A percentile compares a stretch with the other conserved stretches of the same genome.
phyloP scores from a whole-genome alignment of 2,329 filamentous ascomycete species.

The Teratosphaeriaceae sp. region DNA sequence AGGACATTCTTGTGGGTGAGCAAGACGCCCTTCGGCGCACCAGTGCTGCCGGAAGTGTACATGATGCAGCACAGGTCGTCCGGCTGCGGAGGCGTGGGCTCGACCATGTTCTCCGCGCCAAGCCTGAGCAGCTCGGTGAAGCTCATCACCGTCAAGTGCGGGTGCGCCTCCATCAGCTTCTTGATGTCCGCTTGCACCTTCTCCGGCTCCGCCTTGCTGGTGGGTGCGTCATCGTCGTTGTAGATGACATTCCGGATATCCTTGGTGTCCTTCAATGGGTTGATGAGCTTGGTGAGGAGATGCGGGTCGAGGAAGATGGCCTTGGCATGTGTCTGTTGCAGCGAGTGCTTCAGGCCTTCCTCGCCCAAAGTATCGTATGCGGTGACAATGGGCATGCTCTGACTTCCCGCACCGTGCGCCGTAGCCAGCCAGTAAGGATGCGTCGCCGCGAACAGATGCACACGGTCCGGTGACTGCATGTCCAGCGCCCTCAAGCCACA shows the following conservation, averaged over 20 bases:
- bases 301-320: constrained; percentile 85
- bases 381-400: constrained; percentile 87
- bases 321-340: constrained; percentile 71
- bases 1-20: constrained; percentile 75
- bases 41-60: constrained; percentile 84
- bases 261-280: constrained; percentile 49
- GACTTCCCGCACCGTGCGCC: constrained; percentile 62
- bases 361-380: constrained; percentile 90
- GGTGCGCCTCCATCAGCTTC: constrained; percentile 47
- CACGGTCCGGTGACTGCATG: constrained; percentile 56
- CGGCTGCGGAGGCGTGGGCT: constrained; percentile 63
- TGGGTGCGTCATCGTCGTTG: constrained; percentile 43
- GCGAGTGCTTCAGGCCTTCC: constrained; percentile 76
- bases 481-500: constrained; percentile 70
- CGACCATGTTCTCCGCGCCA: constrained; percentile 59
- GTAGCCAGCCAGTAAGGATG: constrained; percentile 77
- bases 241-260: constrained; percentile 53
- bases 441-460: constrained; percentile 82
- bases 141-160: constrained; percentile 47
- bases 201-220: constrained; percentile 28
- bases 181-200: constrained; percentile 48
- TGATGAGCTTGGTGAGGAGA: constrained; percentile 51
- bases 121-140: constrained; percentile 50
- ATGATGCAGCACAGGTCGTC: constrained; percentile 76
- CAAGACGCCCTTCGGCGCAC: constrained; percentile 80